A percentile compares a stretch with the other conserved stretches of the same genome.
These are phyloP conservation scores for Claviceps digitariae DNA, from an alignment of 2,329 filamentous ascomycete genomes.

Conservation along the genomic window DNA sequence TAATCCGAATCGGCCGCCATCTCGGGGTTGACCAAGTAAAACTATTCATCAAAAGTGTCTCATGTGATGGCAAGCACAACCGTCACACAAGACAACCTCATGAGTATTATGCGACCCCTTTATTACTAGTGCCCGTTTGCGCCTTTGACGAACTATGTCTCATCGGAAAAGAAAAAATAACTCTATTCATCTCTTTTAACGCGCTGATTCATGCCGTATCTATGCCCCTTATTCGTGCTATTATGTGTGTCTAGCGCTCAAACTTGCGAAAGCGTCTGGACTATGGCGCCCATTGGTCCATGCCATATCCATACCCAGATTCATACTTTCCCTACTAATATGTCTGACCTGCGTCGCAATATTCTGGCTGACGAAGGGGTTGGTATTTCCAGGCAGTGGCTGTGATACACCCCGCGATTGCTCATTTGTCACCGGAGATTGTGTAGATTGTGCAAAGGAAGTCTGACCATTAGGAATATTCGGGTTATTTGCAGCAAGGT, in stretches of 20 bases:
- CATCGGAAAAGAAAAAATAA: not conserved
- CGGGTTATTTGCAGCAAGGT: constrained; percentile 14
- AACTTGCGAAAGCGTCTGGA: constrained; percentile 65
- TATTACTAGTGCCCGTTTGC: not conserved
- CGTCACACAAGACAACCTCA: not conserved
- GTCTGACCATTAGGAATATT: constrained; percentile 18
- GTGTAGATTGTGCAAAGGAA: constrained; percentile 13
- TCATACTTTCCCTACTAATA: constrained; percentile 57
- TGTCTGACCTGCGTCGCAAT: constrained; percentile 11
- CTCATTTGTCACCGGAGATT: constrained; percentile 14
- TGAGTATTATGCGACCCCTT: not conserved
- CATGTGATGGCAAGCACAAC: not conserved
- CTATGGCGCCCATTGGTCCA: constrained; percentile 61
- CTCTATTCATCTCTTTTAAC: not conserved
- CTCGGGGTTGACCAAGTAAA: not conserved
- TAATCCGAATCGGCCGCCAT: not conserved
- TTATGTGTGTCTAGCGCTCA: constrained; percentile 48
- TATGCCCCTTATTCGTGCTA: not conserved
- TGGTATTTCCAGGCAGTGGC: constrained; percentile 32
- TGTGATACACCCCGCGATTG: constrained; percentile 19
- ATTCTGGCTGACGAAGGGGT: constrained; percentile 39
- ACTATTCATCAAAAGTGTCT: not conserved
- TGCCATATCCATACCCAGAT: constrained; percentile 48
- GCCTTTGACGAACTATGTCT: not conserved
- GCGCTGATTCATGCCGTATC: not conserved